Base-by-base conservation (phyloP, 1,284 basidiomycete genomes). In the Inonotus obliquus region DNA sequence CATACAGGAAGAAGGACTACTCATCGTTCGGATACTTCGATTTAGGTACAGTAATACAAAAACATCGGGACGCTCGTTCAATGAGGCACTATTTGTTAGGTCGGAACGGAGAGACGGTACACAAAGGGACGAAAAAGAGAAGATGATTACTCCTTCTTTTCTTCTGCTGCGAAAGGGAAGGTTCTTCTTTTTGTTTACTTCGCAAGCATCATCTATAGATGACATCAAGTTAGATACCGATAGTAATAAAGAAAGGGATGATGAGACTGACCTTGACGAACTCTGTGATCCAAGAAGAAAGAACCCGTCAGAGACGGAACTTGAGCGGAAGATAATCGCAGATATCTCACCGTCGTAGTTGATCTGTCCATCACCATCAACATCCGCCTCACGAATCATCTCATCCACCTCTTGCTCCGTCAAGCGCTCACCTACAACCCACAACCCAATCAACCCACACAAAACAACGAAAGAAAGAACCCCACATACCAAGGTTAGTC, bases 341-440 rank as follows among this genome's bases (percentile, higher is more conserved):
- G 10, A 51, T 4, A 57, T 21, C 84, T 65, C 65, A 91, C 89
- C 90, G 6, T 87, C 84, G 72, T 92, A 92, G 75, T 92, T 91
- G 76, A 92, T 92, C 76, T 92, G 89, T 38, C 93, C 93, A 73
- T 96, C 93, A 47, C 94, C 96, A 72, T 98, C 95, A 57, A 94
- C 85, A 75, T 99, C 96, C 59, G 96, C 96, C 77, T 98, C 96
- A 62, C 94, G 86, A 74, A 99, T 98, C 96, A 99, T 98, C 79
- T 97, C 94, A 69, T 96, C 92, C 65, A 98, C 93, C 78, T 98
- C 96, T 39, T 78, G 84, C 70, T 98, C 94, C 17, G 93, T 87
- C 61, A 98, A 80, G 76, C 95, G 96, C 80, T 98, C 96, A 65
- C 91, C 93, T 86, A 71, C 49, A 67, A 27, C 55, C 41, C 25